Base-by-base conservation (phyloP, 768 basidiomycete genomes). In the Amanita molliuscula region DNA sequence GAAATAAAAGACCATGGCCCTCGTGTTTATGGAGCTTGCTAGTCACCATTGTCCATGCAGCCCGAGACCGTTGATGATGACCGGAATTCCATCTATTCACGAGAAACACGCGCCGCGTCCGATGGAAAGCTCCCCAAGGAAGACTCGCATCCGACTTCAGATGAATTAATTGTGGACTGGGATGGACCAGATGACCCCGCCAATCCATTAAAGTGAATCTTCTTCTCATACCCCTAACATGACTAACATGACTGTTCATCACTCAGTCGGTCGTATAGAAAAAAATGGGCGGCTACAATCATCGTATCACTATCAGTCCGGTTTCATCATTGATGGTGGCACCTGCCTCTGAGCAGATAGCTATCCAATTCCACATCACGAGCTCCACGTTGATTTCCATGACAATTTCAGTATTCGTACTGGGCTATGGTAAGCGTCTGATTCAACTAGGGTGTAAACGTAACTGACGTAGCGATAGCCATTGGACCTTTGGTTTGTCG, bases 291-390 rank as follows among this genome's bases (percentile, higher is more conserved):
- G 0, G 78, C 77, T 0, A 83, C 81, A 0, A 54, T 73, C n/a
- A 71, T 84, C 25, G 77, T 84, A 0, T 84, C 84, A 0, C 67
- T 71, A 82, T 85, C 29, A 71, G 69, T 6, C 82, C 84, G 0
- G 68, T 88, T 0, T 79, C 84, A 0, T 89, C 87, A 3, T 77
- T 83, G 4, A 86, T 86, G 79, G 67, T 87, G 1, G 81, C 88
- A 0, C 85, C 85, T 0, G 85, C 84, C 0, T 66, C 71, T 0
- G 52, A 55, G 3, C 71, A 78, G 46, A 56, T 89, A 0, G 79
- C 70, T 10, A 51, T 59, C 3, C 62, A 77, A 16, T 81, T 88
- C 53, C 70, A 75, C 0, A 72, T 87, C 21, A 78, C 72, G 6
- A 78, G 59, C 57, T 53, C 56, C 2, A 73, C 67, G 0, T 48